Base-by-base conservation (phyloP, 441 rosid species). In the Populus hybrid region DNA sequence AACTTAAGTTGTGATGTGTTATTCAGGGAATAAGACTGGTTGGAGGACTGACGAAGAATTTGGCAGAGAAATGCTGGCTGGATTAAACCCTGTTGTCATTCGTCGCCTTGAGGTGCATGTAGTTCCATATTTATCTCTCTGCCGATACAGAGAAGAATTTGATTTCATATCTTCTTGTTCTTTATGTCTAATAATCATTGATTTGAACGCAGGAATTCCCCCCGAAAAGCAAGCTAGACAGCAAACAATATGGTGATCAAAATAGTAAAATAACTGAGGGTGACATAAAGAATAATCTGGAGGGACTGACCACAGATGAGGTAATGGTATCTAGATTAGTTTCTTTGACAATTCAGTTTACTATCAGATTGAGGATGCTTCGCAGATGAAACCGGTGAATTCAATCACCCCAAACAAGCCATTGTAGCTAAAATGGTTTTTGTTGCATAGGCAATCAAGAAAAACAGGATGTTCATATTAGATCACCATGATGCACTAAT, bases 401-500 rank as follows among this genome's bases (percentile, higher is more conserved):
- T 32, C 6, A 65, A 35, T 61, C 46, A 21, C 21, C 64, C 38
- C 20, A 20, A 30, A 59, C 18, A 14, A 64, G 26, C 4, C 16
- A 69, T 4, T 24, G 24, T 11, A n/a, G 50, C 71, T 69, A 7
- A 35, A 16, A 69, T n/a, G 59, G 26, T 59, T 63, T 74, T 73
- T 66, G 40, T 36, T 65, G 26, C 69, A 73, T 74, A 92, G 93
- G 93, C 95, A 34, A 75, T 87, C 4, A 74, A 74, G 76, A 83
- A 68, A 73, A 88, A 87, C 75, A 86, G 70, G 79, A 36, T 90
- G 64, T 92, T 87, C 84, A 87, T 89, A 85, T 73, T 92, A 73
- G 90, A 92, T 83, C 90, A 92, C 80, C 92, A 92, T 78, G 97
- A 92, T n/a, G 35, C 81, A 4, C 72, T 92, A 30, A 84, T 90